These are phyloP conservation scores for Trypanosoma rangeli DNA, from an alignment of 208 protist genomes.

Conservation along the genomic window DNA sequence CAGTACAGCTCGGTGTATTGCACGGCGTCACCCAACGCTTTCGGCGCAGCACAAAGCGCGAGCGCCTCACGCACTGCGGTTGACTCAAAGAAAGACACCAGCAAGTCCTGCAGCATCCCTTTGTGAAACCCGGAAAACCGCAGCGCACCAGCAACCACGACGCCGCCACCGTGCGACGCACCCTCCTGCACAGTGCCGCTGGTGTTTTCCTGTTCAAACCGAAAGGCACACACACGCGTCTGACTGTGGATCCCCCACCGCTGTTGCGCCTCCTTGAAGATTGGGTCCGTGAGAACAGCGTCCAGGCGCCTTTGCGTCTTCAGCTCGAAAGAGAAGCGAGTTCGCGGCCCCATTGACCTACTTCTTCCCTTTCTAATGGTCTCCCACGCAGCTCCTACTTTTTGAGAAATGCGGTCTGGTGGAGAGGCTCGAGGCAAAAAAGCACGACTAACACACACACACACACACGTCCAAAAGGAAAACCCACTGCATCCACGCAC, in stretches of 20 bases:
- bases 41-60: neutral
- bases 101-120: constrained; percentile 41
- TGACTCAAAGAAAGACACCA: constrained; percentile 30
- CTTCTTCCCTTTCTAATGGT: neutral
- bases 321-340: constrained; percentile 16
- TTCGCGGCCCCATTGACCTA: neutral
- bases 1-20: constrained; percentile 29
- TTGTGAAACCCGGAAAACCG: constrained; percentile 43
- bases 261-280: constrained; percentile 13
- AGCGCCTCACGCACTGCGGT: constrained; percentile 26
- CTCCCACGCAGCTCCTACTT: neutral
- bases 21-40: neutral
- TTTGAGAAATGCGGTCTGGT: too few relatives aligned
- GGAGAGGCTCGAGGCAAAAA: too few relatives aligned
- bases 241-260: constrained; percentile 21
- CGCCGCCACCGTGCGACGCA: neutral
- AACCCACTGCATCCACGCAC: too few relatives aligned
- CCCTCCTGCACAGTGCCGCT: neutral
- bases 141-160: neutral
- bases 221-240: constrained; percentile 21
- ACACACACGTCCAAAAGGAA: neutral
- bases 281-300: constrained; percentile 7
- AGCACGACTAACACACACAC: neutral
- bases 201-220: constrained; percentile 11
- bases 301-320: neutral